Base-by-base conservation (phyloP, 352 stramenopile species). In the Phytophthora litchii region DNA sequence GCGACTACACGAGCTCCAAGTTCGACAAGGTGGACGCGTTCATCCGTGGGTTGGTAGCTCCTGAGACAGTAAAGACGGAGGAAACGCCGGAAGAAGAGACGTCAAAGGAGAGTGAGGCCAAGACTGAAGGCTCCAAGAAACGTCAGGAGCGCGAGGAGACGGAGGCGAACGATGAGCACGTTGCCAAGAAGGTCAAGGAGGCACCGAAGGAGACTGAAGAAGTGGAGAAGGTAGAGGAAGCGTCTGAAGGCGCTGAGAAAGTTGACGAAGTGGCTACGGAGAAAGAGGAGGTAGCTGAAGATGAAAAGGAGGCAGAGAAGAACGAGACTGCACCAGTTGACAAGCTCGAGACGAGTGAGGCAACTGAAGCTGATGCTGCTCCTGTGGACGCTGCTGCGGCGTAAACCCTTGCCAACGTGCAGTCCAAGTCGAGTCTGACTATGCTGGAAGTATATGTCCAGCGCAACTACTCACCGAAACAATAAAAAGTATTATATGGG, bases 1-100 rank as follows among this genome's bases (percentile, higher is more conserved):
- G 70, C n/a, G 79, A 93, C 54, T 78, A 78, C 67, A 75, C 67
- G 27, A 81, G 84, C 72, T 86, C 80, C 60, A 91, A 90, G 67
- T 64, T 75, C 23, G 84, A 93, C 47, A 89, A 91, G 69, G 68
- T 89, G 45, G 63, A 74, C 27, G 44, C 47, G 34, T 79, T 76
- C 35, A 55, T 79, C 16, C 70, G 62, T 21, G 44, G 25, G 1
- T 38, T 71, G 19, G 41, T 76, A 31, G 61, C 51, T 12, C 37
- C 52, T 0, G 48, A 74, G 17, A 64, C 41, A 29, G 13, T 47
- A 12, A 34, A 44, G 23, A 36, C 50, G n/a, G 54, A 61, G 19
- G 54, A 67, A 17, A 60, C 44, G 10, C 60, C 65, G 11, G 64
- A 65, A 54, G 48, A 17, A 10, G 58, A 64, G 4, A 14, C 29